Evolutionary conservation across 1,284 basidiomycete species (phyloP).

Genomic region (Heterobasidion parviporum): DNA sequence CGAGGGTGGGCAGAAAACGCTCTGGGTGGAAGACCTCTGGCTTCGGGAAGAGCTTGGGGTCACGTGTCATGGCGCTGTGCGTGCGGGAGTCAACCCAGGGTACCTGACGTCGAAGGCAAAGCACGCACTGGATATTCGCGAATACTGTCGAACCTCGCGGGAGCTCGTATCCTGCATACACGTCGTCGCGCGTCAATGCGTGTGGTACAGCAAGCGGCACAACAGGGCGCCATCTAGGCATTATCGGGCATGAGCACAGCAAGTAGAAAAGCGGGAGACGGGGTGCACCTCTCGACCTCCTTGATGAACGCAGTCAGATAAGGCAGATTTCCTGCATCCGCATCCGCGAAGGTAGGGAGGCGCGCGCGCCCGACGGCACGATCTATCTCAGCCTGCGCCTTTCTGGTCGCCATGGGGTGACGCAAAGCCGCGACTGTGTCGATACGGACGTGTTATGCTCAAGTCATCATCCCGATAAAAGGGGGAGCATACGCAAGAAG

Average conservation of each 20-base stretch:
- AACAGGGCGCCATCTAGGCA: slow-evolving; percentile 5
- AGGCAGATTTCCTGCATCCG: neutral
- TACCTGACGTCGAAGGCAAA: neutral
- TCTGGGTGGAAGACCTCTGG: slow-evolving; percentile 14
- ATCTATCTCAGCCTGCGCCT: neutral
- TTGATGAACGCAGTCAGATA: slow-evolving; percentile 1
- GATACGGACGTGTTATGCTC: neutral
- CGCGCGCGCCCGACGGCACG: neutral
- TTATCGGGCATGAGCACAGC: neutral
- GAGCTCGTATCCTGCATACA: slow-evolving; percentile 7
- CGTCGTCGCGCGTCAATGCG: slow-evolving; percentile 1
- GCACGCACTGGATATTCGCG: slow-evolving; percentile 7
- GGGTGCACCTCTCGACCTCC: neutral
- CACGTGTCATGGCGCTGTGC: slow-evolving; percentile 5
- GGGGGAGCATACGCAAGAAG: neutral
- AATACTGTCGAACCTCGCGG: slow-evolving; percentile 6
- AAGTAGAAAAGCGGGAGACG: neutral
- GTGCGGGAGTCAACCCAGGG: too few relatives aligned
- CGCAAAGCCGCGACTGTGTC: neutral
- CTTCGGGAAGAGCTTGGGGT: slow-evolving; percentile 7
- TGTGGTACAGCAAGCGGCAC: slow-evolving; percentile 7
- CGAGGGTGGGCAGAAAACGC: slow-evolving; percentile 8
- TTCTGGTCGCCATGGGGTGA: neutral
- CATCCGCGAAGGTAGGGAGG: slow-evolving; percentile 1
- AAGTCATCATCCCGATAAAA: neutral